Base-by-base conservation (phyloP, 208 protist genomes). In the Naegleria gruberi region DNA sequence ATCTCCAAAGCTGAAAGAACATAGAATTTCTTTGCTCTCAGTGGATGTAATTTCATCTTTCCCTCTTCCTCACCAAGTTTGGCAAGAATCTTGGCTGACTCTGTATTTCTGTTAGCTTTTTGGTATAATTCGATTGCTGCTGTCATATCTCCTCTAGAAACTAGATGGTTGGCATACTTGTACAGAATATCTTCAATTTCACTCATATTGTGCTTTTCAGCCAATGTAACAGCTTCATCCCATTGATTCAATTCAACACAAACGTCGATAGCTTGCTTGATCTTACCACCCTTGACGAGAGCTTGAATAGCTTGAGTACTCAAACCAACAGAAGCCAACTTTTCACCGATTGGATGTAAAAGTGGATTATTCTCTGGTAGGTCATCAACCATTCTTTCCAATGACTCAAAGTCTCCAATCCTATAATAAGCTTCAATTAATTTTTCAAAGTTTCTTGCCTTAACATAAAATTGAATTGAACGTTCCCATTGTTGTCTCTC, bases 51-150 rank as follows among this genome's bases (percentile, higher is more conserved):
- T 34, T 95, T 91, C 4, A n/a, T 95, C 77, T 92, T 84, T 37
- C 94, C 94, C 15, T 93, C 95, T 19, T 93, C 93, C 89, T 96
- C 94, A 41, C 93, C 95, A 40, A 97, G 93, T 92, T 97, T 90
- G n/a, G 94, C 92, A 47, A 99, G 94, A 81, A 99, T 93, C 93
- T 95, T 96, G 43, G 97, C 98, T 23, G 97, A 95, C 90, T 98
- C 97, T 57, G 96, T 93, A 93, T 98, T 95, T 46, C 95, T 95
- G 42, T 96, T 94, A 1, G 97, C 98, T 93, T 98, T 98, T 91
- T 96, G 95, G 94, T 97, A 98, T 40, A 99, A 94, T 94, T 98
- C 97, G 89, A 99, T 98, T 30, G 98, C 98, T 84, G 98, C 94
- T 23, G 97, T 91, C n/a, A 96, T 92, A 44, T 97, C 95, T 51